A percentile compares a stretch with the other conserved stretches of the same genome.
These are phyloP conservation scores for Chalaropsis thielavioides DNA, from an alignment of 2,329 filamentous ascomycete species.

Conservation along the genomic window DNA sequence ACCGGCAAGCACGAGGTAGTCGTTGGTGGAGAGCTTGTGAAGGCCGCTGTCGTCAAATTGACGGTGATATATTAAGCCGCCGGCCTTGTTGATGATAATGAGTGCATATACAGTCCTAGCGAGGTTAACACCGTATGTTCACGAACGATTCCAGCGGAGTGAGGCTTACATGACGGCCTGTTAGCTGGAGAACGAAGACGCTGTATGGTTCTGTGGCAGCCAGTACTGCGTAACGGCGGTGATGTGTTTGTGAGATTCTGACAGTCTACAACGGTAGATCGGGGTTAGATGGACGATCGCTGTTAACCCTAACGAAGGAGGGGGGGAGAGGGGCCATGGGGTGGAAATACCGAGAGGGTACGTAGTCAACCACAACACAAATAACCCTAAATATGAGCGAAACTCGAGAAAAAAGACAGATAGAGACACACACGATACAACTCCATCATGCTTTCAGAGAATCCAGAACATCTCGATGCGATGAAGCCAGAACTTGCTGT, in stretches of 20 bases:
- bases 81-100: slow-evolving; percentile 97
- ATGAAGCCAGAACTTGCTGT: not conserved
- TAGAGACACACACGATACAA: not conserved
- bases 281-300: not conserved
- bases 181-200: not conserved
- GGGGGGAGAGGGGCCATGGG: too few species aligned
- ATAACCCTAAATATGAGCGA: too few species aligned
- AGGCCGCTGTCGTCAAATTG: slow-evolving; percentile 77
- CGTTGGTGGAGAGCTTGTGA: slow-evolving; percentile 81
- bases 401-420: not conserved
- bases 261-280: not conserved
- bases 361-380: too few species aligned
- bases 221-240: not conserved
- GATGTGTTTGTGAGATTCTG: not conserved
- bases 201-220: not conserved
- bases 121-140: not conserved
- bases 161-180: not conserved
- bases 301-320: not conserved
- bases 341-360: not conserved
- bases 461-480: not conserved
- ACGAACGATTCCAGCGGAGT: not conserved
- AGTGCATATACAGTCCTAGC: slow-evolving; percentile 83
- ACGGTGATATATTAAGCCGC: slow-evolving; percentile 89
- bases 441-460: not conserved
- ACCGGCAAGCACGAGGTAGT: slow-evolving; percentile 90